A percentile compares a stretch with the other conserved stretches of the same genome.
phyloP scores from a whole-genome alignment of 495 filamentous ascomycete genomes.

The Hyaloscypha variabilis region DNA sequence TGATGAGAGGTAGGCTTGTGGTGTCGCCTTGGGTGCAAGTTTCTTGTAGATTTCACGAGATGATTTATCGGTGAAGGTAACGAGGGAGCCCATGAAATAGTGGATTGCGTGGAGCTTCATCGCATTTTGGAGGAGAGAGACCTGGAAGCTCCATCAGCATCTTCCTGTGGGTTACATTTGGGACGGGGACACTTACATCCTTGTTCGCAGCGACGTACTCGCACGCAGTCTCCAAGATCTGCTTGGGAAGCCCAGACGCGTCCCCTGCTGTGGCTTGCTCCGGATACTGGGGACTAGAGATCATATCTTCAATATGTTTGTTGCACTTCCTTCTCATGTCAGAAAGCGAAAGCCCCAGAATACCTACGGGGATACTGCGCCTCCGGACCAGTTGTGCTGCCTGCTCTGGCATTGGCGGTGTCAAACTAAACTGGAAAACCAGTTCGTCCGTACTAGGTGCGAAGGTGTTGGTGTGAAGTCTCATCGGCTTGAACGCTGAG shows the following conservation, averaged over 20 bases:
- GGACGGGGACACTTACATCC: slow-evolving; percentile 32
- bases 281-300: slow-evolving; percentile 42
- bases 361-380: slow-evolving; percentile 46
- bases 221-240: slow-evolving; percentile 44
- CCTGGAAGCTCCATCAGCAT: slow-evolving; percentile 12
- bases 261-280: slow-evolving; percentile 47
- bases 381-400: slow-evolving; percentile 39
- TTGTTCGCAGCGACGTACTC: slow-evolving; percentile 38
- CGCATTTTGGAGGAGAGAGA: slow-evolving; percentile 45
- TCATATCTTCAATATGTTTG: slow-evolving; percentile 47
- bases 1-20: slow-evolving; percentile 45
- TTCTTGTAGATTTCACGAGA: slow-evolving; percentile 38
- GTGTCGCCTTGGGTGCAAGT: slow-evolving; percentile 29
- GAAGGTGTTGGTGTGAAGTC: slow-evolving; percentile 49
- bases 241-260: slow-evolving; percentile 42
- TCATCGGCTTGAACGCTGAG: slow-evolving; percentile 40
- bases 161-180: background rate
- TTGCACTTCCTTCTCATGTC: slow-evolving; percentile 42
- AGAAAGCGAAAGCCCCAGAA: slow-evolving; percentile 39
- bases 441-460: slow-evolving; percentile 45
- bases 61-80: slow-evolving; percentile 46
- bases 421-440: slow-evolving; percentile 46
- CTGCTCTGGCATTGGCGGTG: slow-evolving; percentile 28
- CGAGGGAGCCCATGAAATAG: slow-evolving; percentile 50
- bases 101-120: slow-evolving; percentile 53